These are phyloP conservation scores for Populus tremula DNA, from an alignment of 345 rosid species.

Conservation along the genomic window DNA sequence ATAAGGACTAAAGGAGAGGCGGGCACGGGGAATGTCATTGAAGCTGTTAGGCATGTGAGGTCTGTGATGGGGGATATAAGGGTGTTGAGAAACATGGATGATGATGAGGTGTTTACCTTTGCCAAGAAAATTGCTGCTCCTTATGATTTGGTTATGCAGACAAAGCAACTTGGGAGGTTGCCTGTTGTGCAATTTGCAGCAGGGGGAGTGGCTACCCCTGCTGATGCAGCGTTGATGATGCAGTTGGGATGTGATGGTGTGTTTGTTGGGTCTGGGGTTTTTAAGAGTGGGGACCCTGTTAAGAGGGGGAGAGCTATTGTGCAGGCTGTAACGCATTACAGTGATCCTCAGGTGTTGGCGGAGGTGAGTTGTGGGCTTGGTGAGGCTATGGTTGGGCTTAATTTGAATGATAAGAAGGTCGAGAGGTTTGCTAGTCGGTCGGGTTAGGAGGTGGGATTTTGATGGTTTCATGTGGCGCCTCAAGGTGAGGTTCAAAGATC, in stretches of 20 bases:
- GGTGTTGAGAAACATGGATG: conserved; percentile 61
- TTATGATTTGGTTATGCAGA: conserved; percentile 33
- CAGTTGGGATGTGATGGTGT: conserved; percentile 33
- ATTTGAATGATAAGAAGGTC: conserved; percentile 31
- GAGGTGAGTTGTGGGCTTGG: conserved; percentile 39
- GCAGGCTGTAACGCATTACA: conserved; percentile 34
- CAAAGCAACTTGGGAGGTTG: conserved; percentile 28
- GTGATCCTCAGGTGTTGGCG: conserved; percentile 25
- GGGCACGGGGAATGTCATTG: conserved; percentile 71
- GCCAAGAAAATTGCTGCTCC: conserved; percentile 53
- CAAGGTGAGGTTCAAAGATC: conserved; percentile 10
- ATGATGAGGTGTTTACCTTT: conserved; percentile 66
- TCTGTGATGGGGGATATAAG: conserved; percentile 73
- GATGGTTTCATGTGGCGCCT: neutral
- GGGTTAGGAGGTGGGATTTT: conserved; percentile 2
- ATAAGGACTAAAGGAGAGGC: conserved; percentile 86
- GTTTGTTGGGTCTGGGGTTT: conserved; percentile 35
- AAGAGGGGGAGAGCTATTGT: conserved; percentile 31
- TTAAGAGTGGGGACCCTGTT: conserved; percentile 30
- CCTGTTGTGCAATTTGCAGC: conserved; percentile 35
- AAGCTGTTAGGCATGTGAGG: conserved; percentile 80
- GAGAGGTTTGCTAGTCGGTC: conserved; percentile 37
- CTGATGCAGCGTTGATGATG: conserved; percentile 35
- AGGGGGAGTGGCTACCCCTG: conserved; percentile 32
- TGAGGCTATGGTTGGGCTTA: conserved; percentile 37